These are phyloP conservation scores for Exutisphaerella laricina DNA, from an alignment of 2,329 filamentous ascomycete species.

Conservation along the genomic window DNA sequence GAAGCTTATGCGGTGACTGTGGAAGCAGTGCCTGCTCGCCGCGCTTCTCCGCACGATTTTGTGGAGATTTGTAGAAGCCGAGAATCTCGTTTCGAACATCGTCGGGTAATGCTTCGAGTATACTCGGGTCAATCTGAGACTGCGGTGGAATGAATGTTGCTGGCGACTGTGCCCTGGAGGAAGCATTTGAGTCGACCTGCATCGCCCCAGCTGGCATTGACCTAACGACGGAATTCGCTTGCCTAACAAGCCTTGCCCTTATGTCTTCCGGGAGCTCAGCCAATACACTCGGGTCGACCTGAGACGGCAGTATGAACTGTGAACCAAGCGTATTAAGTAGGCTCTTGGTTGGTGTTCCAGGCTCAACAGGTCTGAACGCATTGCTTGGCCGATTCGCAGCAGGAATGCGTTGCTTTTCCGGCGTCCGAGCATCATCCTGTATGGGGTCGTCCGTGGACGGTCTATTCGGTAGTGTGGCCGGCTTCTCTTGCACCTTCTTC, in stretches of 20 bases:
- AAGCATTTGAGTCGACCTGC: slow-evolving; percentile 21
- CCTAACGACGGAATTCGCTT: slow-evolving; percentile 32
- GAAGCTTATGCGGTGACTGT: slow-evolving; percentile 53
- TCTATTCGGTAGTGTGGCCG: slow-evolving; percentile 5
- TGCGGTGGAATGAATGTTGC: slow-evolving; percentile 49
- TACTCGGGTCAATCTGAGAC: slow-evolving; percentile 78
- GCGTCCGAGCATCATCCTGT: slow-evolving; percentile 43
- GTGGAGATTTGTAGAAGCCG: slow-evolving; percentile 55
- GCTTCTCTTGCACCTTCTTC: slow-evolving; percentile 26
- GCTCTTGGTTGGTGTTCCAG: slow-evolving; percentile 51
- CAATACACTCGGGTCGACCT: slow-evolving; percentile 74
- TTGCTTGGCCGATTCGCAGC: slow-evolving; percentile 31
- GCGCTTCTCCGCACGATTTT: slow-evolving; percentile 28
- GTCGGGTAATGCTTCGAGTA: slow-evolving; percentile 74
- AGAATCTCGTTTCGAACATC: slow-evolving; percentile 82
- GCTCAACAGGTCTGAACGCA: slow-evolving; percentile 31
- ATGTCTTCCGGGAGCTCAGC: slow-evolving; percentile 82
- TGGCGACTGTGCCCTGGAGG: slow-evolving; percentile 24
- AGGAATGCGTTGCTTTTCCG: slow-evolving; percentile 27
- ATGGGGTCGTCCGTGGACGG: slow-evolving; percentile 37
- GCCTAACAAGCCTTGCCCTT: slow-evolving; percentile 64
- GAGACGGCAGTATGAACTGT: slow-evolving; percentile 83
- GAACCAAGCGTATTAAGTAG: slow-evolving; percentile 77
- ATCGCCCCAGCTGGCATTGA: slow-evolving; percentile 3
- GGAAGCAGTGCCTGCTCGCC: slow-evolving; percentile 34